Conservation (phyloP, 139 green algal genomes). For the Trebouxia sp. region DNA sequence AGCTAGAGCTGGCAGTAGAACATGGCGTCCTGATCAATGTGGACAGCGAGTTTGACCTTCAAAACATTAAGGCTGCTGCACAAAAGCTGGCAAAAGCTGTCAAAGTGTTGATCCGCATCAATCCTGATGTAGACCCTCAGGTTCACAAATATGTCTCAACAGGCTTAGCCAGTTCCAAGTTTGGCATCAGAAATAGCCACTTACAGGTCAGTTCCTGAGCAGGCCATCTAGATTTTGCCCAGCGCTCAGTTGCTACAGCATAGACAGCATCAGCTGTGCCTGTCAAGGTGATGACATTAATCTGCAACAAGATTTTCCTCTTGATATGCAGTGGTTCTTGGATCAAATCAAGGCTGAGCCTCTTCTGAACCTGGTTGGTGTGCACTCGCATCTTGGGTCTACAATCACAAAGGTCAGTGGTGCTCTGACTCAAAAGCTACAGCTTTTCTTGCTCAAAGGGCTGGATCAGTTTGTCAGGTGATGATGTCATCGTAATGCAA, state of each 20-base stretch:
- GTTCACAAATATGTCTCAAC: conserved; percentile 97
- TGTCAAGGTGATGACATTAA: not conserved
- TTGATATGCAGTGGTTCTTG: conserved; percentile 56
- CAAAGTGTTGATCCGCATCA: conserved; percentile 92
- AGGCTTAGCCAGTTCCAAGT: conserved; percentile 94
- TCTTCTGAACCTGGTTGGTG: conserved; percentile 87
- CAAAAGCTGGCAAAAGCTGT: conserved; percentile 54
- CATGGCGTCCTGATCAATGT: conserved; percentile 93
- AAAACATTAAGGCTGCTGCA: conserved; percentile 68
- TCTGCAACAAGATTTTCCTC: not conserved
- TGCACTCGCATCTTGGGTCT: conserved; percentile 94
- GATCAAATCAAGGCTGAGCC: conserved; percentile 74
- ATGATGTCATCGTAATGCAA: no score
- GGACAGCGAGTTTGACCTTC: conserved; percentile 96
- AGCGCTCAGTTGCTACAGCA: not conserved
- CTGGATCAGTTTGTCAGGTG: no score
- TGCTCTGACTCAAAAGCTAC: not conserved
- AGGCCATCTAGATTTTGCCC: not conserved
- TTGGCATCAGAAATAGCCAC: conserved; percentile 97
- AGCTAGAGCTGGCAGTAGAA: conserved; percentile 88
- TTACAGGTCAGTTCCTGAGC: conserved; percentile 66
- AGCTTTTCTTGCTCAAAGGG: no score
- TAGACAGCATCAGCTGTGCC: not conserved
- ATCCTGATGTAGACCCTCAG: conserved; percentile 97
- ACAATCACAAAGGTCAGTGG: conserved; percentile 90